Evolutionary conservation across 495 filamentous ascomycete species (phyloP).

Genomic region (Mytilinidion resinicola): DNA sequence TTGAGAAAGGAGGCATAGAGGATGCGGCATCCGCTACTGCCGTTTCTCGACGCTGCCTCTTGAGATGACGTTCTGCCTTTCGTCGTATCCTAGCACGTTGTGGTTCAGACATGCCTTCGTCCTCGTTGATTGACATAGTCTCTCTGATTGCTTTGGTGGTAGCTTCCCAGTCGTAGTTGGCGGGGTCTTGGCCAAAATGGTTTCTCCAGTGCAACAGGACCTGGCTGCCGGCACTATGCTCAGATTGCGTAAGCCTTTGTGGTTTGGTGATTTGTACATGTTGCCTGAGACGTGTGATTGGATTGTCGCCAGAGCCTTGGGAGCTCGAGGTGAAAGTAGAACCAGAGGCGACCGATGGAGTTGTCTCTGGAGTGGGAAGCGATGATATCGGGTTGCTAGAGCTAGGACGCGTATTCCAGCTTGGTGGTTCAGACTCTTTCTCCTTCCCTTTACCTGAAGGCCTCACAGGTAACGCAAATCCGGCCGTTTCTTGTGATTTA

Average conservation of each 20-base stretch:
- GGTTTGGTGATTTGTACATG: slow-evolving; percentile 19
- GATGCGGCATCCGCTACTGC: neutral
- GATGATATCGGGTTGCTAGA: neutral
- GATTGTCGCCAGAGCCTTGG: neutral
- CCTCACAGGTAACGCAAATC: neutral
- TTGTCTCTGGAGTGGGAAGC: slow-evolving; percentile 15
- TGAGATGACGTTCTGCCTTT: slow-evolving; percentile 1
- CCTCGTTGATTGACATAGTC: neutral
- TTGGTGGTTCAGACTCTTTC: neutral
- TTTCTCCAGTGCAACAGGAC: slow-evolving; percentile 18
- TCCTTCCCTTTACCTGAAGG: slow-evolving; percentile 2
- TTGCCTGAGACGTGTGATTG: slow-evolving; percentile 13
- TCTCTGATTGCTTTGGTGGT: slow-evolving; percentile 9
- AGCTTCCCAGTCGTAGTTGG: slow-evolving; percentile 22
- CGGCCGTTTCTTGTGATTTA: slow-evolving; percentile 1
- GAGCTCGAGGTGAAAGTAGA: slow-evolving; percentile 1
- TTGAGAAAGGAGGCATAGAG: too few relatives aligned
- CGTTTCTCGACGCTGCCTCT: slow-evolving; percentile 3
- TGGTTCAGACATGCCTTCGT: slow-evolving; percentile 2
- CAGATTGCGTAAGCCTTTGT: neutral
- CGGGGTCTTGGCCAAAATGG: slow-evolving; percentile 12
- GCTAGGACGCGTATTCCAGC: neutral
- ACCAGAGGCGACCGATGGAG: slow-evolving; percentile 6
- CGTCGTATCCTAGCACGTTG: neutral
- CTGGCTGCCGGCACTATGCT: neutral